Base-by-base conservation (phyloP, 345 rosid genomes). In the Boechera stricta region DNA sequence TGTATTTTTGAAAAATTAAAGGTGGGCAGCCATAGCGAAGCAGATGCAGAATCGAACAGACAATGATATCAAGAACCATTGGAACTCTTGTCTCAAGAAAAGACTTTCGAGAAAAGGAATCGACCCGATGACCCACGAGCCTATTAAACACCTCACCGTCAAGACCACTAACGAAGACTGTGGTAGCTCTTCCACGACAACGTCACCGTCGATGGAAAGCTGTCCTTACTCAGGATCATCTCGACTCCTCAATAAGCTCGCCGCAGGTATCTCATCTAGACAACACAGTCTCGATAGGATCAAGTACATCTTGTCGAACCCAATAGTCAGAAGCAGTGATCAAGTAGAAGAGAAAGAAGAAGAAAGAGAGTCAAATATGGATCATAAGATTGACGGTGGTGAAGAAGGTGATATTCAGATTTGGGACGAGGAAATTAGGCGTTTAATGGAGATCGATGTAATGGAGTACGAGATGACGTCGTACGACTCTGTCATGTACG, bases 11-110 rank as follows among this genome's bases (percentile, higher is more conserved):
- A 64, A 45, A 68, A 77, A 35, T 5, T 66, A 38, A 48, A 79
- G 82, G 69, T 80, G 83, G 83, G 76, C 83, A 51, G 59, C 78
- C 8, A 79, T 79, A 41, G 78, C 82, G 5, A 64, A 63, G 18
- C 38, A 61, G 47, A 48, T 79, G 66, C 29, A 49, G 6, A 74
- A 74, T 52, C 62, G 79, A 68, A 73, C 82, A 74, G 82, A 79
- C 48, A 79, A 79, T n/a, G 82, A 74, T 60, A 74, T 79, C 51
- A 79, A 79, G 75, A 79, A 79, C 69, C 77, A 72, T 41, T 78
- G 81, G 79, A 75, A 75, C 52, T 67, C 79, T 35, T 61, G 75
- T 59, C 80, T 77, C 15, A 77, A 77, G 53, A 78, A 78, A 68
- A 67, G 78, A 62, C 75, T 67, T 10, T 10, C 11, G 8, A 67